Evolutionary conservation across 495 filamentous ascomycete genomes (phyloP).

Genomic region (Neurospora sp.): DNA sequence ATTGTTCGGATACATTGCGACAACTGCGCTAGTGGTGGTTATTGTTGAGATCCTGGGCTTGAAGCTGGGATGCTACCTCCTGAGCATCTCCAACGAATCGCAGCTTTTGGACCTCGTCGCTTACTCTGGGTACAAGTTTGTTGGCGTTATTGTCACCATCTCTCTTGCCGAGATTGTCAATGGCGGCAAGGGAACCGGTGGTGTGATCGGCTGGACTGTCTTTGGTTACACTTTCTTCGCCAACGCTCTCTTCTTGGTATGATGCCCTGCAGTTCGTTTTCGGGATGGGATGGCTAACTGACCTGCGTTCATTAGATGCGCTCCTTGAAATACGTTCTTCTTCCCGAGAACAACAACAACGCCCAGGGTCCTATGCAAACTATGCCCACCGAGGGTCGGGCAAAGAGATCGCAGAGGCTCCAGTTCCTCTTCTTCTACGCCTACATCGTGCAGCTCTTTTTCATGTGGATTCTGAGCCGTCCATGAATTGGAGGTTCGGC

Average conservation of each 20-base stretch:
- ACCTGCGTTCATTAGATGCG: conserved; percentile 56
- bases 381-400: conserved; percentile 53
- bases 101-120: conserved; percentile 89
- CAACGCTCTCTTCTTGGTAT: conserved; percentile 91
- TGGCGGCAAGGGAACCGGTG: conserved; percentile 65
- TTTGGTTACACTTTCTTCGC: conserved; percentile 87
- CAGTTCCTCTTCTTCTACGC: conserved; percentile 95
- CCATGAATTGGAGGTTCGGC: conserved; percentile 7
- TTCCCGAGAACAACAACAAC: conserved; percentile 69
- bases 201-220: conserved; percentile 79
- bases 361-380: conserved; percentile 64
- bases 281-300: conserved; percentile 6
- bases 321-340: conserved; percentile 87
- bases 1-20: conserved; percentile 78
- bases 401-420: conserved; percentile 79
- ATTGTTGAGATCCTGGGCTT: conserved; percentile 77
- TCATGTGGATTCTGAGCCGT: conserved; percentile 82
- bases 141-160: conserved; percentile 84
- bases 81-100: conserved; percentile 76
- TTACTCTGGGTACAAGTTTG: conserved; percentile 98
- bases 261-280: conserved; percentile 13
- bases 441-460: conserved; percentile 83
- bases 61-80: conserved; percentile 86
- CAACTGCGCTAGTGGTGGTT: conserved; percentile 70
- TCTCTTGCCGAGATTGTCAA: conserved; percentile 66